Conservation (phyloP, 805 yeast genomes). For the Jamesozyma jinghongensis region DNA sequence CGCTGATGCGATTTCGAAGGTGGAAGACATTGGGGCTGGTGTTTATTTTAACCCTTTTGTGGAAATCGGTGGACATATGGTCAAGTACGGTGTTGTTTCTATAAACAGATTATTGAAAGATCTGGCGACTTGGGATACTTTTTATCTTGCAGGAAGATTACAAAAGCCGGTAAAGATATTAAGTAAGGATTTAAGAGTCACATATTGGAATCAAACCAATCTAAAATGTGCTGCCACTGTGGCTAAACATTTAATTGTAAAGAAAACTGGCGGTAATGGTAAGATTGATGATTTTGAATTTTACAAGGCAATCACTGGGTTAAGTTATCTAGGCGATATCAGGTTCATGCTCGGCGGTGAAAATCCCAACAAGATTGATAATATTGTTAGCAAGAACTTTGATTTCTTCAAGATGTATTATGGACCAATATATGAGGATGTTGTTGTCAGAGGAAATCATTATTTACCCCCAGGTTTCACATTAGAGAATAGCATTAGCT, state of each 20-base stretch:
- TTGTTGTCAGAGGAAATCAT: conserved; percentile 26
- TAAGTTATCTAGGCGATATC: conserved; percentile 87
- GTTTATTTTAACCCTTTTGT: conserved; percentile 91
- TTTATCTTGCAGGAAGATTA: conserved; percentile 84
- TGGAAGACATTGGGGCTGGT: conserved; percentile 75
- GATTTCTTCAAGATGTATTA: conserved; percentile 62
- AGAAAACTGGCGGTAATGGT: conserved; percentile 21
- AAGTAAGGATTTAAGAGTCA: conserved; percentile 52
- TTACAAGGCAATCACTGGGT: conserved; percentile 64
- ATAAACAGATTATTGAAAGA: conserved; percentile 53
- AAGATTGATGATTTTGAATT: conserved; percentile 53
- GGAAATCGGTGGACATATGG: conserved; percentile 44
- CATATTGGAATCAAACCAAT: conserved; percentile 66
- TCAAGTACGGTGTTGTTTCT: conserved; percentile 84
- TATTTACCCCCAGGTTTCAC: conserved; percentile 35
- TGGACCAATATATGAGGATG: conserved; percentile 43
- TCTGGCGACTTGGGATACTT: conserved; percentile 71
- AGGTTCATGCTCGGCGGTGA: conserved; percentile 83
- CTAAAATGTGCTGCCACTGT: conserved; percentile 68
- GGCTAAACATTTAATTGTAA: conserved; percentile 32
- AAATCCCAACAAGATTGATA: conserved; percentile 77
- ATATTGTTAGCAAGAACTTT: conserved; percentile 75
- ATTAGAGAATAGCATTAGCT: conserved; percentile 28
- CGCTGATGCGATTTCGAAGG: conserved; percentile 42
- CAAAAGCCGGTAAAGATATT: conserved; percentile 87